Base-by-base conservation (phyloP, 225 moss, liverwort and hornwort species). In the Sphagnum contortum region DNA sequence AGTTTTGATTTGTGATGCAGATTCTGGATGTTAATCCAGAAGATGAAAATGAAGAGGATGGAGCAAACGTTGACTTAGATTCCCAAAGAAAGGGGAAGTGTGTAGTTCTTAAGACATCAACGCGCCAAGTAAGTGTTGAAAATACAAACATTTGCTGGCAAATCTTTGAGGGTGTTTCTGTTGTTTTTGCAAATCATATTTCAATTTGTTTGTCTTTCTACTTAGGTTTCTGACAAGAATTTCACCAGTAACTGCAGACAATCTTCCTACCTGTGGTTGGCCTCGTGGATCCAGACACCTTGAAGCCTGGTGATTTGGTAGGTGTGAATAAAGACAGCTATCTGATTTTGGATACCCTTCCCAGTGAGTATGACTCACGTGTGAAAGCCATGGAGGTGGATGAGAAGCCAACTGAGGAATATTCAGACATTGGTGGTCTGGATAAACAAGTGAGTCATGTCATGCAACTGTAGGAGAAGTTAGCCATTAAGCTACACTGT, bases 261-360 rank as follows among this genome's bases (percentile, higher is more conserved):
- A 82, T 82, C 55, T 82, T 83, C 56, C 69, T 83, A 55, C 80
- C 83, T 62, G 80, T 83, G 59, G 83, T 83, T 61, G 83, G 83
- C 60, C 70, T 83, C 44, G 80, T 83, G 61, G 76, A 80, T 69
- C 80, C 76, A 8, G 80, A 79, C 44, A 68, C 74, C 49, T 69
- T 83, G 62, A 83, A 83, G 77, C 83, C 80, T 48, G 83, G 83
- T 63, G 83, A 83, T 64, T 63, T 83, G 13, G 83, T 83, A 8
- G 83, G 83, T 63, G 83, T 83, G 29, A 83, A 83, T 72, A 83
- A 83, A 64, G 83, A 83, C 63, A 83, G 83, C 71, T 80, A 83
- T 13, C 51, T 83, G 47, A 83, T 83, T 50, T 74, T 83, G 10
- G 80, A 83, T 60, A 83, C 83, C 14, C 76, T 83, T 44, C 83